Base-by-base conservation (phyloP, 1,139 yeast species). In the Taiozyma onychis region DNA sequence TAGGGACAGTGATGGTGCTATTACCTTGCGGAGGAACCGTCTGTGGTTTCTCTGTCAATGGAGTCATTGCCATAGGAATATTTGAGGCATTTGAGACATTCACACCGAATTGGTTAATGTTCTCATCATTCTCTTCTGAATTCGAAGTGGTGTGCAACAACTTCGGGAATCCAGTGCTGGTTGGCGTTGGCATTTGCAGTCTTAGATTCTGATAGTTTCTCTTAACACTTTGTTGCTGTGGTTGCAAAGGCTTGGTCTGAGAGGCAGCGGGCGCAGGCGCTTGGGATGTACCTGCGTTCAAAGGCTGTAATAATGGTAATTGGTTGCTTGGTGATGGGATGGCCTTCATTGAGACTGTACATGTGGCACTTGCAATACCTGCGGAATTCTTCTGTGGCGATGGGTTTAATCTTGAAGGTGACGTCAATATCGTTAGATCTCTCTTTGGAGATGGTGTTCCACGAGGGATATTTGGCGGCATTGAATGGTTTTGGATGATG, bases 31-130 rank as follows among this genome's bases (percentile, higher is more conserved):
- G 37, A 7, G 44, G 32, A 7, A 46, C 10, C 22, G 24, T 43
- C 16, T 24, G 49, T 18, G 67, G 79, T 57, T 75, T 81, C 59
- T 85, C 95, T 1, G 87, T 76, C 2, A 85, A 81, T 0, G 93
- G 95, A 0, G 95, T 85, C 95, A 85, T 85, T 0, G 88, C 77
- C 59, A 84, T 69, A 14, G 85, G 80, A 24, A 75, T 63, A 45
- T 72, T 71, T 6, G 75, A 71, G 3, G 80, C 63, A 45, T 72
- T 71, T 6, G 75, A 71, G 3, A 80, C 73, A 61, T 80, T 76
- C 56, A 82, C 74, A 45, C 90, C 86, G 71, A 82, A 82, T 61
- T 85, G 86, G 64, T 85, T 81, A 13, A 81, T 75, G 53, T 76
- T 76, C 22, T 67, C 68, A 49, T 61, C 63, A n/a, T 54, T 52